Evolutionary conservation across 2,329 filamentous ascomycete species (phyloP).

Genomic region (Claviceps sorghi): DNA sequence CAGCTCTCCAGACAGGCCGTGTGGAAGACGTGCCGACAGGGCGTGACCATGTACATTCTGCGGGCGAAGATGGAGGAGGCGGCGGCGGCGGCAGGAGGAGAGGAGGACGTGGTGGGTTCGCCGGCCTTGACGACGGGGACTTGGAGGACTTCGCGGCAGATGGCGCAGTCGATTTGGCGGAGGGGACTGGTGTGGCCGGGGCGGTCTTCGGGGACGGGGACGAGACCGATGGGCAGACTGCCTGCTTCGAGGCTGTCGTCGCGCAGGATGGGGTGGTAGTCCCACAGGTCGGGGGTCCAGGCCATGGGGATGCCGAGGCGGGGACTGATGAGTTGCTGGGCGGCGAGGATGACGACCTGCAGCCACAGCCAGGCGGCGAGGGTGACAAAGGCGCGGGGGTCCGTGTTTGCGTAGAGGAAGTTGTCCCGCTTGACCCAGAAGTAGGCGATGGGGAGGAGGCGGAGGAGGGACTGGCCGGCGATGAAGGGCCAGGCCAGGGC

Average conservation of each 20-base stretch:
- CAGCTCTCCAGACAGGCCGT: slow-evolving; percentile 82
- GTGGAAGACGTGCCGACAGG: slow-evolving; percentile 92
- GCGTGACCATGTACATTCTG: slow-evolving; percentile 89
- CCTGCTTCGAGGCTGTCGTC: slow-evolving; percentile 71
- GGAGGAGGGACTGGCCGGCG: slow-evolving; percentile 63
- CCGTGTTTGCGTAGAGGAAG: slow-evolving; percentile 61
- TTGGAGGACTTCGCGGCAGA: slow-evolving; percentile 84
- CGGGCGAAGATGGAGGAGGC: slow-evolving; percentile 49
- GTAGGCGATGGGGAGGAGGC: slow-evolving; percentile 69
- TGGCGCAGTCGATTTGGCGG: slow-evolving; percentile 70
- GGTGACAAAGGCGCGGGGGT: slow-evolving; percentile 47
- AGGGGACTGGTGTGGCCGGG: background rate
- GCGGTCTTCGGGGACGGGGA: slow-evolving; percentile 10
- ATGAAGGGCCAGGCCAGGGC: slow-evolving; percentile 89
- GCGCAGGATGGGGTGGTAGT: slow-evolving; percentile 82
- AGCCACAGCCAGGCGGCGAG: slow-evolving; percentile 67
- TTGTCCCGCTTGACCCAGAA: slow-evolving; percentile 71
- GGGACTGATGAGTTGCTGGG: slow-evolving; percentile 74
- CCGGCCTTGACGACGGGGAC: slow-evolving; percentile 62
- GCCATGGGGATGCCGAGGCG: slow-evolving; percentile 66
- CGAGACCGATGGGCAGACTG: slow-evolving; percentile 62
- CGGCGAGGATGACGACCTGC: slow-evolving; percentile 63
- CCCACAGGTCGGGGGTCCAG: slow-evolving; percentile 65
- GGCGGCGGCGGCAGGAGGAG: background rate
- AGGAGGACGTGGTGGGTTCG: slow-evolving; percentile 12